Evolutionary conservation across 2,329 filamentous ascomycete species (phyloP).

Genomic region (Fusarium nygamai): DNA sequence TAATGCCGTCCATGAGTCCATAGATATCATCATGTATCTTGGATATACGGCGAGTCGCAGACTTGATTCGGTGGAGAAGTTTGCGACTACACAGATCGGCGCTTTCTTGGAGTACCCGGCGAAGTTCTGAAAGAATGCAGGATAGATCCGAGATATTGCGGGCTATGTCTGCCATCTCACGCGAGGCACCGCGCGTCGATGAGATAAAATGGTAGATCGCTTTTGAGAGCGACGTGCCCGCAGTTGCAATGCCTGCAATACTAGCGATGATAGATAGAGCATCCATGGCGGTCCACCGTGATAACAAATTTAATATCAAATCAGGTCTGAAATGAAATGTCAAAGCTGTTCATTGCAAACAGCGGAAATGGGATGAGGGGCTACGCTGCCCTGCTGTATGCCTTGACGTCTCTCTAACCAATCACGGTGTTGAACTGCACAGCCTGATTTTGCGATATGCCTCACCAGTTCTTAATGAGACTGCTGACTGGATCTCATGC

Average conservation of each 20-base stretch:
- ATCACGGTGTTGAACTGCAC: background rate
- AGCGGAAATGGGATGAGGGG: background rate
- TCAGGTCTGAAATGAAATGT: rapidly evolving
- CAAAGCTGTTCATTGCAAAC: background rate
- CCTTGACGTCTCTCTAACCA: background rate
- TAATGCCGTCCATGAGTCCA: background rate
- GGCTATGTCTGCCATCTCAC: background rate
- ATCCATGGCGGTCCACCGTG: background rate
- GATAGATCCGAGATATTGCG: background rate
- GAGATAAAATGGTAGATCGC: background rate
- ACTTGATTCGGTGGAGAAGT: background rate
- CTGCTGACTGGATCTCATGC: background rate
- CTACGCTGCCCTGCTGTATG: background rate
- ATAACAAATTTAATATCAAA: rapidly evolving
- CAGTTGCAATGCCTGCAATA: background rate
- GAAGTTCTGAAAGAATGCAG: background rate
- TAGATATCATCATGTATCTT: background rate
- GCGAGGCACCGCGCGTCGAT: background rate
- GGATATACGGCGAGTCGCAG: background rate
- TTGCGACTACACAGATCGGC: background rate
- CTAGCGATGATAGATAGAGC: background rate
- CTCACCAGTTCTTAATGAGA: background rate
- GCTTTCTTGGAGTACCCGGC: background rate
- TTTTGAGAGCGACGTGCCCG: background rate
- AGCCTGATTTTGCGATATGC: background rate